Conservation (phyloP, 2,329 filamentous ascomycete species). For the Aspergillus nomiae region DNA sequence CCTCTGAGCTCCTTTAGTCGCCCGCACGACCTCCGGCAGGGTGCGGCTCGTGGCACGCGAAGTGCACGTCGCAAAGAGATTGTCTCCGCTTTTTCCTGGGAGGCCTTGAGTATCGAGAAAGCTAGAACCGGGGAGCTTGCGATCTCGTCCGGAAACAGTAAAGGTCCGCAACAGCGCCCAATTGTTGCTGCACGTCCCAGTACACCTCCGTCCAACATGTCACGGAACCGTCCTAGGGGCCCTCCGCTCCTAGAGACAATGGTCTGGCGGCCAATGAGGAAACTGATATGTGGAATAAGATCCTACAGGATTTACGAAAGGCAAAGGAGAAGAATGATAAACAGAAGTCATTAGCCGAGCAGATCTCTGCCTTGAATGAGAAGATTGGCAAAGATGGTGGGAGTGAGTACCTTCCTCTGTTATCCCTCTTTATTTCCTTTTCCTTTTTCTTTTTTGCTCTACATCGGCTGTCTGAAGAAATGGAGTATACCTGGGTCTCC, state of each 20-base stretch:
- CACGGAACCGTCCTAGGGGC: conserved; percentile 44
- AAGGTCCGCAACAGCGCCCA: conserved; percentile 4
- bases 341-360: conserved; percentile 40
- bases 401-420: conserved; percentile 35
- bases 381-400: conserved; percentile 46
- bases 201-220: conserved; percentile 32
- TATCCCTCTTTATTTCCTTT: not conserved
- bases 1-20: not conserved
- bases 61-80: conserved; percentile 21
- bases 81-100: conserved; percentile 29
- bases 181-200: conserved; percentile 1
- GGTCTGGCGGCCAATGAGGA: conserved; percentile 48
- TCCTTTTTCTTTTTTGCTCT: not conserved
- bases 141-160: conserved; percentile 11
- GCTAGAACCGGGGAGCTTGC: conserved; percentile 10
- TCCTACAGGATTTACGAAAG: conserved; percentile 45
- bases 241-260: conserved; percentile 43
- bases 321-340: conserved; percentile 48
- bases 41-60: conserved; percentile 29
- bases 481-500: not conserved
- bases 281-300: conserved; percentile 49
- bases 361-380: conserved; percentile 46
- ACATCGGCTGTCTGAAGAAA: not conserved
- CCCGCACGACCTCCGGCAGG: conserved; percentile 21
- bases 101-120: conserved; percentile 27